Evolutionary conservation across 2,329 filamentous ascomycete species (phyloP).

Genomic region (Paraphoma sp.): DNA sequence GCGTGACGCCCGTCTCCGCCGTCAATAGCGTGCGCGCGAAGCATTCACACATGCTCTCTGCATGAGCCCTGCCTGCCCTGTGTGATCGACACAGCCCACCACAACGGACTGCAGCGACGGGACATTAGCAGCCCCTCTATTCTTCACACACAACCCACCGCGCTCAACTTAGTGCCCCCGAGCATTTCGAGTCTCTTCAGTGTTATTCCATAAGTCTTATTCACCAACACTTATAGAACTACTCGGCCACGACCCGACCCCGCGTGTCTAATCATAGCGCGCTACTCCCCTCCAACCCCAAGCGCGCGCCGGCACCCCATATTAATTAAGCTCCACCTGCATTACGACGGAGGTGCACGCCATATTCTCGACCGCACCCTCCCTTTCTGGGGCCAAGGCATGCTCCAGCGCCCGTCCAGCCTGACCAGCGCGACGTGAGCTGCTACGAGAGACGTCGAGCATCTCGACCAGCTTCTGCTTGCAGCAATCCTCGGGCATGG

Average conservation of each 20-base stretch:
- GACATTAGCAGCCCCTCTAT: constrained; percentile 10
- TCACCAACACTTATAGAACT: constrained; percentile 14
- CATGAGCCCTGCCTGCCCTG: constrained; percentile 18
- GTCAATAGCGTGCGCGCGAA: constrained; percentile 11
- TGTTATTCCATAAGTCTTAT: constrained; percentile 27
- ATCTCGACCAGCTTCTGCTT: constrained; percentile 10
- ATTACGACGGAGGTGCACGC: constrained; percentile 16
- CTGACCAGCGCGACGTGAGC: constrained; percentile 29
- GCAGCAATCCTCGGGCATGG: constrained; percentile 65
- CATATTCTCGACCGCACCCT: constrained; percentile 15
- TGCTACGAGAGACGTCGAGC: constrained; percentile 20
- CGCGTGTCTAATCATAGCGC: constrained; percentile 28
- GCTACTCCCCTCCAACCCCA: constrained; percentile 24
- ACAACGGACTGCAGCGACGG: constrained; percentile 8
- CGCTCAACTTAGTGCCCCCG: constrained; percentile 6
- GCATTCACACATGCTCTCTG: constrained; percentile 2
- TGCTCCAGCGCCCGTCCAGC: constrained; percentile 33
- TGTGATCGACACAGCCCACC: constrained; percentile 23
- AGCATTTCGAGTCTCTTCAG: constrained; percentile 13
- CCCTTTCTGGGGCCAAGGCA: constrained; percentile 32
- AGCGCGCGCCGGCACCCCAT: constrained; percentile 35
- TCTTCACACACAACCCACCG: constrained; percentile 4
- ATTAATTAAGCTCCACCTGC: constrained; percentile 34
- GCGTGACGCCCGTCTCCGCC: constrained; percentile 15
- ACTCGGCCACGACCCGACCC: constrained; percentile 6